phyloP scores from a whole-genome alignment of 139 green algal species.

The Chlorella sp. region DNA sequence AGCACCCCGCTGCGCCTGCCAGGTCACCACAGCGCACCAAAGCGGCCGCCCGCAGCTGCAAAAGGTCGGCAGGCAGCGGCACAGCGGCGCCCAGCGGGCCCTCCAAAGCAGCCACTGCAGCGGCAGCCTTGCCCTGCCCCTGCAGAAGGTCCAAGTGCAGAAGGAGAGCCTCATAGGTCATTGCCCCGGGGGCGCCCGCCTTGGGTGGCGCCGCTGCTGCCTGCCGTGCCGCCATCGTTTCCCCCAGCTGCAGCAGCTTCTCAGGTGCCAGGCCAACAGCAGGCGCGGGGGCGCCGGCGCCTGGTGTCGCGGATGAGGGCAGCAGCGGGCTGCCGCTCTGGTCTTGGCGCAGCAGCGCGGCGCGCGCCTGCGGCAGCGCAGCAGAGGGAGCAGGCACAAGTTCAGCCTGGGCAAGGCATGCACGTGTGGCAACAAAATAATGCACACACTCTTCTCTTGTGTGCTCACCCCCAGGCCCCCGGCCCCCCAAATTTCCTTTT shows the following conservation, averaged over 20 bases:
- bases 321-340: background rate
- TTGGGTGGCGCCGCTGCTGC: background rate
- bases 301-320: background rate
- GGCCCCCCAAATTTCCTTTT: no score
- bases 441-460: no score
- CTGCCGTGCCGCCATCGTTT: conserved; percentile 66
- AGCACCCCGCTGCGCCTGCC: conserved; percentile 40
- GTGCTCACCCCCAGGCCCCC: no score
- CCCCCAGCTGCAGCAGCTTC: conserved; percentile 74
- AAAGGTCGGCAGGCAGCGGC: conserved; percentile 51
- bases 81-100: conserved; percentile 17
- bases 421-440: no score
- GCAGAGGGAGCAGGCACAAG: background rate
- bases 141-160: conserved; percentile 71
- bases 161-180: conserved; percentile 64
- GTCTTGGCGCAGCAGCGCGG: background rate
- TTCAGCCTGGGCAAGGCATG: no score
- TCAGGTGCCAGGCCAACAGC: conserved; percentile 38
- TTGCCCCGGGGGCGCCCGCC: background rate
- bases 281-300: background rate
- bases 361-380: background rate
- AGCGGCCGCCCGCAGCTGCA: conserved; percentile 60
- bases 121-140: conserved; percentile 54
- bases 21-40: conserved; percentile 49
- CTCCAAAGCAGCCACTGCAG: conserved; percentile 49